Evolutionary conservation across 2,329 filamentous ascomycete genomes (phyloP), one percentile per base, ranked within the genome.

Genomic region (Cladophialophora immunda): DNA sequence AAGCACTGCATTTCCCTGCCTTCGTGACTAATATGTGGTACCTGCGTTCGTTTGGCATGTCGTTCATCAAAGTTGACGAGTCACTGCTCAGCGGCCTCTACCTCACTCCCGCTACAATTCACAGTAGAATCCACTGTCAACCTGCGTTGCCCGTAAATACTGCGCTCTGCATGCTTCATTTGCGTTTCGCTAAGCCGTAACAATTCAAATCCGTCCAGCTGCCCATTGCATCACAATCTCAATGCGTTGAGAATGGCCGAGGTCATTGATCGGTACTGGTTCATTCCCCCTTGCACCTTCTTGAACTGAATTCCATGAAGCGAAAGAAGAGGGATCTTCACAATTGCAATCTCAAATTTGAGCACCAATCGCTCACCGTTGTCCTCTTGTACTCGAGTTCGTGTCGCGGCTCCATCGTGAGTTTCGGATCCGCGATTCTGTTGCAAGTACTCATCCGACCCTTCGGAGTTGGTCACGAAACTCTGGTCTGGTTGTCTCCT

Each of bases 201-300:
- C 13, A 61, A 61, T 38, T 45, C 8, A 53, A 54, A 54, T 61
- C 30, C 13, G 15, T 41, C n/a, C 45, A 32, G 47, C 29, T 61
- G 34, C 22, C 53, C 32, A 41, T 22, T 27, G 45, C 45, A 64
- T 82, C 81, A 97, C 70, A 98, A 85, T 76, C 89, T 89, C 72
- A 99, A 81, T 78, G 95, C 93, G 76, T 91, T 89, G 73, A 99
- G 83, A 74, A 99, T 97, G 74, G 93, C 93, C 79, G 97, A 94
- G 38, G 95, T 95, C 93, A 98, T 96, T 76, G 92, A 94, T 83
- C 97, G 97, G 82, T 97, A 99, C 79, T 97, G 94, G 94, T 94
- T 98, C 66, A 95, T 98, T 67, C 96, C 94, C 38, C 95, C 94
- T 65, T 92, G 88, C 72, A 98, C 90, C 77, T 95, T 93, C 85